Percentiles rank a stretch among this genome's conserved stretches.
These are phyloP conservation scores for Lichtheimia corymbifera DNA, from an alignment of 371 early-diverging fungal genomes.

Conservation along the genomic window DNA sequence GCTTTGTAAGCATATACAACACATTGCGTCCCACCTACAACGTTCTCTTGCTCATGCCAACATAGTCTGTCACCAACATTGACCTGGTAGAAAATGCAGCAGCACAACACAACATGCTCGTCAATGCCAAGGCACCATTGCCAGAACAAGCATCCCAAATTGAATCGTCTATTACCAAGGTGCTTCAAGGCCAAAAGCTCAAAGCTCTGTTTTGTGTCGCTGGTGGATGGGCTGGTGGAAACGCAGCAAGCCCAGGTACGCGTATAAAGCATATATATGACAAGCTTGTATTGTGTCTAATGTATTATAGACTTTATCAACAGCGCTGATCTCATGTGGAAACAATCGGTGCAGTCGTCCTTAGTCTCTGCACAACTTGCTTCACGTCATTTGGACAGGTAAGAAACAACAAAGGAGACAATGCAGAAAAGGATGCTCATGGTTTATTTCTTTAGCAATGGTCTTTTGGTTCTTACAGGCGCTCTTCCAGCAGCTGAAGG, in stretches of 20 bases:
- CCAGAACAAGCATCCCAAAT: slow-evolving; percentile 65
- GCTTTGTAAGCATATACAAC: slow-evolving; percentile 61
- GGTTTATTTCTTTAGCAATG: slow-evolving; percentile 42
- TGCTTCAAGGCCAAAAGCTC: slow-evolving; percentile 53
- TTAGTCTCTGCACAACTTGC: slow-evolving; percentile 83
- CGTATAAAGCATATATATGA: neutral
- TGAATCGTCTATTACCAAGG: slow-evolving; percentile 29
- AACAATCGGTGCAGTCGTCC: slow-evolving; percentile 84
- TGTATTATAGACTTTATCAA: slow-evolving; percentile 63
- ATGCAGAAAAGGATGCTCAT: slow-evolving; percentile 1
- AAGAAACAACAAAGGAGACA: slow-evolving; percentile 14
- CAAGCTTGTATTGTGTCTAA: neutral
- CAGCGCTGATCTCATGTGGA: slow-evolving; percentile 72
- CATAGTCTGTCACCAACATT: slow-evolving; percentile 76
- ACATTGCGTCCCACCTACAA: neutral
- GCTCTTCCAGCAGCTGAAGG: slow-evolving; percentile 72
- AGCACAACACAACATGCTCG: slow-evolving; percentile 72
- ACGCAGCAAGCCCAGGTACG: slow-evolving; percentile 70
- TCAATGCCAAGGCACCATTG: slow-evolving; percentile 45
- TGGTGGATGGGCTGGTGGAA: slow-evolving; percentile 98
- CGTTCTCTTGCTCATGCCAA: neutral
- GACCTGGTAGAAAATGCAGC: slow-evolving; percentile 76
- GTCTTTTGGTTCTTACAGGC: slow-evolving; percentile 84
- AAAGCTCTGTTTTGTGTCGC: slow-evolving; percentile 92
- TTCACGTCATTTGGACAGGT: slow-evolving; percentile 74